Base-by-base conservation (phyloP, 345 rosid species). In the Triadica sebifera region DNA sequence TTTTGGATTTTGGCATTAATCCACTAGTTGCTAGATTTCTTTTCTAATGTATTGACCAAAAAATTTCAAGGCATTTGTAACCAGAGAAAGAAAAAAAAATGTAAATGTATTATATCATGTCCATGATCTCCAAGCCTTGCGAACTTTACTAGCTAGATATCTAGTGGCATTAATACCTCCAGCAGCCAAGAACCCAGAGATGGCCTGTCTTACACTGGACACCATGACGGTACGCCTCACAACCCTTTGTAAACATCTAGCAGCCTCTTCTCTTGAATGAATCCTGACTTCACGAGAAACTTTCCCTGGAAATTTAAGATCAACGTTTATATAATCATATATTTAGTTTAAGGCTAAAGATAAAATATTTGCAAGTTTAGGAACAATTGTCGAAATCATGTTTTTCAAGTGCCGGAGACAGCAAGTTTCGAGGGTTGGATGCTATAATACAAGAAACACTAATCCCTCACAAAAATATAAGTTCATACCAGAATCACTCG, bases 131-230 rank as follows among this genome's bases (percentile, higher is more conserved):
- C 91, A 89, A 57, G 91, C 96, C 87, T 87, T 94, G 51, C 75
- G 72, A 85, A 92, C 79, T 80, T 94, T 92, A 65, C 75, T 89
- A 6, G 79, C 87, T 22, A 91, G 85, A 82, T 94, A 92, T 65
- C 84, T 78, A 24, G 82, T 83, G 22, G 90, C 92, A 71, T 85
- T 87, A 61, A 89, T 65, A 41, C 91, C 88, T 19, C 96, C 98
- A 20, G 83, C 85, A 43, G 89, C 85, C 74, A 92, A 74, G 53
- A 94, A 64, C 75, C 98, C 95, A 24, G 93, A 92, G 63, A 89
- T 80, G 1, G 97, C 95, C 81, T 94, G 98, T 81, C 97, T 89
- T 47, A 79, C 90, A 67, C 98, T 92, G 12, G 98, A 94, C 74
- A 84, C 77, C 95, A 87, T 89, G 34, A 90, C 98, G 3, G 81